Evolutionary conservation across 2,329 filamentous ascomycete genomes (phyloP).

Genomic region (Tolypocladium sp.): DNA sequence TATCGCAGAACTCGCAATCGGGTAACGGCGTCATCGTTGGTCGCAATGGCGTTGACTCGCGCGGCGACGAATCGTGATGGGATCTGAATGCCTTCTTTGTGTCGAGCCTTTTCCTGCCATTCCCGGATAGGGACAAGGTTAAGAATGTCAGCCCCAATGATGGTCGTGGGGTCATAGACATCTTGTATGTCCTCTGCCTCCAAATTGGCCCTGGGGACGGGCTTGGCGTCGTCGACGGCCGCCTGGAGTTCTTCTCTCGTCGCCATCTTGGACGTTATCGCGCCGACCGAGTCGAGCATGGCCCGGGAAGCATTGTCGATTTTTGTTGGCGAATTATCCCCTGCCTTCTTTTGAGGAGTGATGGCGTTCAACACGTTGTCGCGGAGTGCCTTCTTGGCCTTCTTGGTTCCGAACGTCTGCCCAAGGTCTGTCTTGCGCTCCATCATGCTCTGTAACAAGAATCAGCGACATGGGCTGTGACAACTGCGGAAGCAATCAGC

Average conservation of each 20-base stretch:
- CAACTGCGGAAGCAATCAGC: background rate
- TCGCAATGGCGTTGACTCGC: conserved; percentile 45
- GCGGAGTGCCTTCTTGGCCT: conserved; percentile 69
- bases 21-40: conserved; percentile 41
- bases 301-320: conserved; percentile 47
- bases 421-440: conserved; percentile 62
- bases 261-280: conserved; percentile 55
- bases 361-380: conserved; percentile 66
- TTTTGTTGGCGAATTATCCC: conserved; percentile 32
- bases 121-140: conserved; percentile 60
- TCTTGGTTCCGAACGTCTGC: conserved; percentile 75
- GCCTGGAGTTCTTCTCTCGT: conserved; percentile 57
- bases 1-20: conserved; percentile 53
- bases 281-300: conserved; percentile 55
- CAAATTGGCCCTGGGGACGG: conserved; percentile 61
- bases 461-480: conserved; percentile 10
- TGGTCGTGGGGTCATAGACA: conserved; percentile 58
- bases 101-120: conserved; percentile 61
- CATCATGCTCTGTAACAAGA: conserved; percentile 38
- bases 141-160: conserved; percentile 62
- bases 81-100: conserved; percentile 46
- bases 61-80: conserved; percentile 56
- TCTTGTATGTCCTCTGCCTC: conserved; percentile 59
- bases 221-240: conserved; percentile 58
- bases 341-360: conserved; percentile 26